phyloP scores from a whole-genome alignment of 768 basidiomycete species.

The Asterophora parasitica region DNA sequence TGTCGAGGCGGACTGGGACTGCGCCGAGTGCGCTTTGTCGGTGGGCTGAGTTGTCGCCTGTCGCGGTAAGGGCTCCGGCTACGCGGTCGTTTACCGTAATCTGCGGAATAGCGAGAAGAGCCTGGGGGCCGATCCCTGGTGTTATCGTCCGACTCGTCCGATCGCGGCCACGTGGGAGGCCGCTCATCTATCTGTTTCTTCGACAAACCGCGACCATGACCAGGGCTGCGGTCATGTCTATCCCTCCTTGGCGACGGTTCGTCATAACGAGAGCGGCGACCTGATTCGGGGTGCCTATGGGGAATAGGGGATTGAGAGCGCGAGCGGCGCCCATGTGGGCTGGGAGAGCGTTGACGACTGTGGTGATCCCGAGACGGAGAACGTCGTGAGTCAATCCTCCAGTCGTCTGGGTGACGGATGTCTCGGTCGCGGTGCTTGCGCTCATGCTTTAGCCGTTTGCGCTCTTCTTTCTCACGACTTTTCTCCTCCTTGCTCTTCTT shows the following conservation, averaged over 20 bases:
- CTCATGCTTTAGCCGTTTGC: constrained; percentile 37
- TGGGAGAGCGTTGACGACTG: constrained; percentile 40
- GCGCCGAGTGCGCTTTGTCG: constrained; percentile 48
- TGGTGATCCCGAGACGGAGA: constrained; percentile 28
- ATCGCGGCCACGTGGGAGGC: constrained; percentile 39
- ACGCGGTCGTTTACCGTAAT: constrained; percentile 35
- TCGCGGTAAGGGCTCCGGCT: constrained; percentile 31
- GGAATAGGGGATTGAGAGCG: constrained; percentile 34
- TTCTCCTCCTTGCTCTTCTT: constrained; percentile 74
- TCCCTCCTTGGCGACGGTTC: constrained; percentile 20
- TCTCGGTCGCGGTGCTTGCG: constrained; percentile 27
- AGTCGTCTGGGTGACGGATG: constrained; percentile 18
- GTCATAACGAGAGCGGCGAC: constrained; percentile 24
- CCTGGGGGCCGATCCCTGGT: constrained; percentile 23
- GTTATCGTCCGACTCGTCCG: constrained; percentile 49
- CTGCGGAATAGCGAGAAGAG: constrained; percentile 20
- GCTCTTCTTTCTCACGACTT: constrained; percentile 44
- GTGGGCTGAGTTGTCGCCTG: constrained; percentile 19
- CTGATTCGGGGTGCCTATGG: constrained; percentile 21
- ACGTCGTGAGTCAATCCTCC: constrained; percentile 13
- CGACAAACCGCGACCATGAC: constrained; percentile 26
- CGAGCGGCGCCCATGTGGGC: constrained; percentile 41
- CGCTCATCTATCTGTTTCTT: constrained; percentile 24
- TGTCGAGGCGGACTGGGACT: constrained; percentile 23
- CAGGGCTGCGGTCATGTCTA: constrained; percentile 30